Conservation (phyloP, 2,329 filamentous ascomycete genomes). For the Fusarium sp. region DNA sequence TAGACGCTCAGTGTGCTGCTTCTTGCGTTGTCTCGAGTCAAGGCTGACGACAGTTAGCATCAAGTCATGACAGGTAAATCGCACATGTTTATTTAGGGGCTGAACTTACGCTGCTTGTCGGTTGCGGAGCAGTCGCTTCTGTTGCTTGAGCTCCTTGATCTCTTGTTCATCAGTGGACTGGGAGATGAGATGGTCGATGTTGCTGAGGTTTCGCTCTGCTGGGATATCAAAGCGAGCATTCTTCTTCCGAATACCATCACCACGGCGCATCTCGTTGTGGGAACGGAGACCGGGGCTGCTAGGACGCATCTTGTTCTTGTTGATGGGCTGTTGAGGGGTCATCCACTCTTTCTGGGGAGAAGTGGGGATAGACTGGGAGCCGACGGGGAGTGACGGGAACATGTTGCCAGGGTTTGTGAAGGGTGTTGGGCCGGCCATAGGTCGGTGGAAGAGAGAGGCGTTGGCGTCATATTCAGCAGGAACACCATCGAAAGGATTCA, state of each 20-base stretch:
- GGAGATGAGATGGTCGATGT: slow-evolving; percentile 93
- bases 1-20: slow-evolving; percentile 95
- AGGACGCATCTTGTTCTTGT: slow-evolving; percentile 70
- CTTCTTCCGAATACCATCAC: slow-evolving; percentile 97
- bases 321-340: slow-evolving; percentile 61
- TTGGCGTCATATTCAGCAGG: slow-evolving; percentile 67
- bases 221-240: slow-evolving; percentile 98
- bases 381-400: slow-evolving; percentile 64
- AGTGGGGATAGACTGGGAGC: slow-evolving; percentile 63
- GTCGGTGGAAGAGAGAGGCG: slow-evolving; percentile 65
- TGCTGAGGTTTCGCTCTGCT: slow-evolving; percentile 89
- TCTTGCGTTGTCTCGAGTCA: slow-evolving; percentile 97
- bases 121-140: slow-evolving; percentile 94
- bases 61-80: background rate
- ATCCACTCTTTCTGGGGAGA: slow-evolving; percentile 72
- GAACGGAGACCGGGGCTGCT: slow-evolving; percentile 77
- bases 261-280: slow-evolving; percentile 80
- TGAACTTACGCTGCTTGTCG: slow-evolving; percentile 89
- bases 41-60: slow-evolving; percentile 67
- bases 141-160: slow-evolving; percentile 98
- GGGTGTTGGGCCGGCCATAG: slow-evolving; percentile 65
- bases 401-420: slow-evolving; percentile 67
- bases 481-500: slow-evolving; percentile 73
- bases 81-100: slow-evolving; percentile 13
- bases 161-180: slow-evolving; percentile 90